Conservation (phyloP, 768 basidiomycete species). For the Astraeus odoratus region DNA sequence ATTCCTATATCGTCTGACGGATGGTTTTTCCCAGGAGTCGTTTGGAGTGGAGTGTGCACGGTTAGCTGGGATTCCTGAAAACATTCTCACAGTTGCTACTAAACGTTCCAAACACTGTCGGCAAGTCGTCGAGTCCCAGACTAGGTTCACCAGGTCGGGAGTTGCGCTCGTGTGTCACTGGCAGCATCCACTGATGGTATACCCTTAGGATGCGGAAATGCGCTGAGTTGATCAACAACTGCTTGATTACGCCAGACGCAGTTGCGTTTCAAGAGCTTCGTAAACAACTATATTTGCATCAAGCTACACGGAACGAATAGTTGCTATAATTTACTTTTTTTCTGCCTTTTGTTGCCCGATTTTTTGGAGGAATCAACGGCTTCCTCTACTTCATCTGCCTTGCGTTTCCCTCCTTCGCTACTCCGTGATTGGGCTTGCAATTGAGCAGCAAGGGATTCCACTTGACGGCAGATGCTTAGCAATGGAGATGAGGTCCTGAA, state of each 20-base stretch:
- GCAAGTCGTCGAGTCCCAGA: constrained; percentile 41
- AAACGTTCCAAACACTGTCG: constrained; percentile 51
- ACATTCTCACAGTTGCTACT: constrained; percentile 56
- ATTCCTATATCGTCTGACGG: constrained; percentile 74
- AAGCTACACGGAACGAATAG: constrained; percentile 6
- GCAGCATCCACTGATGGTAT: not conserved
- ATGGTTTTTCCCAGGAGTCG: constrained; percentile 73
- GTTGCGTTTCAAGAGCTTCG: constrained; percentile 17
- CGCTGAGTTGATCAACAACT: constrained; percentile 20
- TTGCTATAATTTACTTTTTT: constrained; percentile 28
- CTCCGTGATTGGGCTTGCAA: constrained; percentile 1
- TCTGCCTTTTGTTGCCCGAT: constrained; percentile 41
- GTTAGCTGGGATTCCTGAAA: constrained; percentile 75
- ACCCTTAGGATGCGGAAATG: constrained; percentile 22
- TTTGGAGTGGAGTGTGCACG: constrained; percentile 93
- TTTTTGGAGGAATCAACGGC: constrained; percentile 27
- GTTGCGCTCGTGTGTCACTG: not conserved
- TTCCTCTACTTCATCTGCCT: constrained; percentile 26
- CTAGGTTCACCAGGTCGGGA: constrained; percentile 43
- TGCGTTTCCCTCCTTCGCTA: constrained; percentile 29
- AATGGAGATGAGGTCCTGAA: constrained; percentile 60
- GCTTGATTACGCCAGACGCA: constrained; percentile 15
- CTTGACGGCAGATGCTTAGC: constrained; percentile 57
- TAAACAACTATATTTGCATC: constrained; percentile 5
- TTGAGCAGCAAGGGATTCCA: constrained; percentile 28